Conservation (phyloP, 495 filamentous ascomycete genomes). For the Parathielavia appendiculata region DNA sequence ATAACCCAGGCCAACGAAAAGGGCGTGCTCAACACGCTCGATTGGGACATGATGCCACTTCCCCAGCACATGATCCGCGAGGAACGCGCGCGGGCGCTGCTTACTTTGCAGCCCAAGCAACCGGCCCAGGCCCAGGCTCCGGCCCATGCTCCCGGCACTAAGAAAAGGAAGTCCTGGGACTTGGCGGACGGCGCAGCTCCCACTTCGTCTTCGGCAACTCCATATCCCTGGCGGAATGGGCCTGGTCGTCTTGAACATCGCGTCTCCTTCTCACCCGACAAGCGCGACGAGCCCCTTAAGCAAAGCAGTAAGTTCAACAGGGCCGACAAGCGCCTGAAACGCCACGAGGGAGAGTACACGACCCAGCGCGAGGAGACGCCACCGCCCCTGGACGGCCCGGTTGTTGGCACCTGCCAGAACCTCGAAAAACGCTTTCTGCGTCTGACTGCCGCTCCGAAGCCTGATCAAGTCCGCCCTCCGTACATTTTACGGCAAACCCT, state of each 20-base stretch:
- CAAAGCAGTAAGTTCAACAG: conserved; percentile 78
- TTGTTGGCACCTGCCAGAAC: conserved; percentile 77
- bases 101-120: conserved; percentile 13
- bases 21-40: conserved; percentile 59
- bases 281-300: conserved; percentile 50
- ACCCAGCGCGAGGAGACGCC: conserved; percentile 57
- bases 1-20: conserved; percentile 74
- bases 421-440: conserved; percentile 94
- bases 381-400: conserved; percentile 63
- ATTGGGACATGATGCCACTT: conserved; percentile 81
- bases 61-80: conserved; percentile 79
- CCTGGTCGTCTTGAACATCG: conserved; percentile 68
- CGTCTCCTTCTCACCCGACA: conserved; percentile 58
- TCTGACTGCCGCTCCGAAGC: conserved; percentile 81
- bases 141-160: conserved; percentile 23
- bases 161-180: conserved; percentile 80
- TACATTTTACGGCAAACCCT: conserved; percentile 73
- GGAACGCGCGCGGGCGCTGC: conserved; percentile 53
- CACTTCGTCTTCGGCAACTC: conserved; percentile 29
- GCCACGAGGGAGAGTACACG: conserved; percentile 68
- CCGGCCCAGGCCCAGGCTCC: neutral
- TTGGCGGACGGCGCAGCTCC: conserved; percentile 19
- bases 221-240: conserved; percentile 67
- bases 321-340: conserved; percentile 80
- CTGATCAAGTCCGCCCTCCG: conserved; percentile 82